phyloP scores from a whole-genome alignment of 2,329 filamentous ascomycete species.

The Xylariaceae sp. region DNA sequence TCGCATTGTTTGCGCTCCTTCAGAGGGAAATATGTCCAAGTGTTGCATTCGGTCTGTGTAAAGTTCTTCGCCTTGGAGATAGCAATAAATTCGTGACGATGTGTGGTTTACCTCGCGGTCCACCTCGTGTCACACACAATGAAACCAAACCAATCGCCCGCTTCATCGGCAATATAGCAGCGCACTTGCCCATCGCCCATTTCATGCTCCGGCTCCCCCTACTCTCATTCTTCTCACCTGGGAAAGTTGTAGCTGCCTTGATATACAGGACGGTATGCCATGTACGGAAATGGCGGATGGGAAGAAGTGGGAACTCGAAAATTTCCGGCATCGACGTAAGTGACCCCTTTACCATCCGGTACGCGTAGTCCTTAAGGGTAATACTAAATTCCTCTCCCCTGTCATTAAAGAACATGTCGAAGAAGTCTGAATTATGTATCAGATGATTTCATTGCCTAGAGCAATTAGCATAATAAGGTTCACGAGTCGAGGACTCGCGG shows the following conservation, averaged over 20 bases:
- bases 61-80: conserved; percentile 46
- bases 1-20: conserved; percentile 41
- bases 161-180: conserved; percentile 40
- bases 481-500: no score
- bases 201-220: neutral
- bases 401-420: neutral
- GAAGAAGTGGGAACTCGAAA: conserved; percentile 32
- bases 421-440: neutral
- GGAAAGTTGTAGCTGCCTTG: conserved; percentile 24
- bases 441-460: no score
- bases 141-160: conserved; percentile 44
- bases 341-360: conserved; percentile 1
- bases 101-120: conserved; percentile 19
- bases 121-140: conserved; percentile 37
- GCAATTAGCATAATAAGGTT: no score
- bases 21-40: conserved; percentile 47
- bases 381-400: conserved; percentile 16
- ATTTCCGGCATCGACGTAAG: neutral
- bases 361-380: conserved; percentile 23
- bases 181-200: conserved; percentile 16
- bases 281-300: conserved; percentile 44
- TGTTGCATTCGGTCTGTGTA: conserved; percentile 39
- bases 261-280: conserved; percentile 31
- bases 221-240: neutral
- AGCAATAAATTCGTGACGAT: conserved; percentile 35